phyloP scores from a whole-genome alignment of 78 protist species.

The Monosiga brevicollis region DNA sequence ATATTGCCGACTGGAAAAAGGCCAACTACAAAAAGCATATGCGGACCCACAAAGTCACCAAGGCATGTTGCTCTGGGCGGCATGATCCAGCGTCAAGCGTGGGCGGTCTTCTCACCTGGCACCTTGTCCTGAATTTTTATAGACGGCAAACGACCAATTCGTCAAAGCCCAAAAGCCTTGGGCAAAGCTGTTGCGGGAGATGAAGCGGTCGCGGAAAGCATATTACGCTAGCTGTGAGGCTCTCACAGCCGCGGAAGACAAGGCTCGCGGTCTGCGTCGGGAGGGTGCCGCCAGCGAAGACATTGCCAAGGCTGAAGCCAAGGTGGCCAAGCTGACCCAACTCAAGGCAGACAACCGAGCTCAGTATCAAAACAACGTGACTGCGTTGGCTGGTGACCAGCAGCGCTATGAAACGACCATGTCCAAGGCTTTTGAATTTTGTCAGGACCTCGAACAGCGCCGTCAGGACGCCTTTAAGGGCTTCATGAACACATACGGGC shows the following conservation, averaged over 20 bases:
- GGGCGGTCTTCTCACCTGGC: neutral
- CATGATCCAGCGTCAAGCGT: neutral
- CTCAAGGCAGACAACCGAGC: neutral
- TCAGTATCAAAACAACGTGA: neutral
- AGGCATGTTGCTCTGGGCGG: neutral
- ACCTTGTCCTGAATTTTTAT: neutral
- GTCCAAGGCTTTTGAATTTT: neutral
- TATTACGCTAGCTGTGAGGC: neutral
- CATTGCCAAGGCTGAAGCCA: neutral
- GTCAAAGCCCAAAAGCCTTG: neutral
- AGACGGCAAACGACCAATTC: neutral
- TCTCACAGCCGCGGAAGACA: neutral
- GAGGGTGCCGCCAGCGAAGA: neutral
- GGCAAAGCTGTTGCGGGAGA: neutral
- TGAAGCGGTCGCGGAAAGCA: neutral
- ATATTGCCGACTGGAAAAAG: no score
- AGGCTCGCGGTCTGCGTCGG: neutral
- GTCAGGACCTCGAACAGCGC: neutral
- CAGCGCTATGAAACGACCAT: neutral
- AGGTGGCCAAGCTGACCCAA: neutral
- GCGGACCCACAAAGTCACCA: neutral
- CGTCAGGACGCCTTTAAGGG: neutral
- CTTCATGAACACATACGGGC: neutral
- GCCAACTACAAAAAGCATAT: no score
- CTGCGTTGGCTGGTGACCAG: neutral